Evolutionary conservation across 345 rosid species (phyloP), one percentile per base, ranked within the genome.

Genomic region (Melaleuca alternifolia): DNA sequence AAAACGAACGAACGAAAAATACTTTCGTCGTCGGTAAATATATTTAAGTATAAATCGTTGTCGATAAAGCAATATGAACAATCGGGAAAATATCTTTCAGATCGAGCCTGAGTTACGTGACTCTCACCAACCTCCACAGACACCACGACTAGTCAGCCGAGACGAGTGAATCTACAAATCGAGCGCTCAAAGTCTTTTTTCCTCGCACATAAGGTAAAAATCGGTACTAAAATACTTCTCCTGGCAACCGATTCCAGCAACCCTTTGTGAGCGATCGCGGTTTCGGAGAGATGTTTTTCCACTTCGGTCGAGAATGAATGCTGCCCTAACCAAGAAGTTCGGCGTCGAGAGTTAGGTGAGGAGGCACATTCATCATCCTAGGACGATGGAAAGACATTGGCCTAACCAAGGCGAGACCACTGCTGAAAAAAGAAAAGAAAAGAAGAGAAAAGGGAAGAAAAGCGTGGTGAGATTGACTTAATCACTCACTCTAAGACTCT

Each of bases 11-110:
- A 18, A 18, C 4, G 21, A 18, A 16, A 71, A 16, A 7, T 1
- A 16, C 4, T 71, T 33, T 18, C 23, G 4, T 6, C 18, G 18
- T 65, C 23, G 0, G 0, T 1, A 16, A 28, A 30, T 30, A 9
- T 33, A 0, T 18, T 21, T 18, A 9, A 6, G 5, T 5, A 33
- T 33, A 16, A 18, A 71, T 71, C 37, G 0, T 71, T 18, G 3
- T 71, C 5, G 10, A 33, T 37, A 33, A 62, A 62, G 10, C 76
- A 15, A 62, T 62, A 15, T 8, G 16, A 2, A 33, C 20, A 15
- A 14, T 61, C 10, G 28, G 10, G 8, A 30, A 61, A 61, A 6
- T 6, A 3, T 28, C 41, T 41, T 41, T 41, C 41, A 41, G 4
- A 41, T 41, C 4, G 6, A 33, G 11, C 12, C 23, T 16, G 1